Evolutionary conservation across 73 alveolate genomes (phyloP).

Genomic region (Durusdinium trenchii): DNA sequence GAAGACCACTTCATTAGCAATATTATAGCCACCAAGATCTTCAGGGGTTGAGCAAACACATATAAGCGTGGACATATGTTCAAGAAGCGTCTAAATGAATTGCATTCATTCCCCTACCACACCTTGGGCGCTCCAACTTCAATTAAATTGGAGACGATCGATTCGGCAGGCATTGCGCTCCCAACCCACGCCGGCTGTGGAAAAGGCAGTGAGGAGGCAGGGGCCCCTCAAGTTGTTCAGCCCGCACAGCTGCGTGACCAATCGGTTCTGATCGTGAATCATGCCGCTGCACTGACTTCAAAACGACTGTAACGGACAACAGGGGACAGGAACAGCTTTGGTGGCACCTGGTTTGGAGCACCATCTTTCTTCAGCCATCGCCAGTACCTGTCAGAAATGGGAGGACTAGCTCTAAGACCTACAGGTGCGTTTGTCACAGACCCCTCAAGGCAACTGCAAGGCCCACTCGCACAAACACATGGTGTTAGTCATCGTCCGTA

Average conservation of each 20-base stretch:
- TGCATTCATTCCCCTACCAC: background rate
- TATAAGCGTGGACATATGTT: background rate
- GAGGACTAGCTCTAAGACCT: background rate
- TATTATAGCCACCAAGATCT: constrained; percentile 28
- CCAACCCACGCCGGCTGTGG: background rate
- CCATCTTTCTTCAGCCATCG: too few species aligned
- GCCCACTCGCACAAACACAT: background rate
- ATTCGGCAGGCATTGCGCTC: background rate
- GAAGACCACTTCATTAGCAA: constrained; percentile 16
- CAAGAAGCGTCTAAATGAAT: background rate
- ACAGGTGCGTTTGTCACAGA: too few species aligned
- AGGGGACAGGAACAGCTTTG: background rate
- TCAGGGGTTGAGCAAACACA: background rate
- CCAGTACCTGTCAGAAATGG: background rate
- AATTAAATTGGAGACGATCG: background rate
- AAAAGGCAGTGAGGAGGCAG: background rate
- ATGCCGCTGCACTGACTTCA: background rate
- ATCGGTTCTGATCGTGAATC: background rate
- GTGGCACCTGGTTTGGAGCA: too few species aligned
- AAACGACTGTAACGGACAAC: background rate
- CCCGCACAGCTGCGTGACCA: background rate
- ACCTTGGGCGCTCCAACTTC: constrained; percentile 42
- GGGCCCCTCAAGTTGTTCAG: background rate
- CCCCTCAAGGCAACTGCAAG: too few species aligned
- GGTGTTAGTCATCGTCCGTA: background rate